A percentile compares a stretch with the other conserved stretches of the same genome.
phyloP scores from a whole-genome alignment of 495 filamentous ascomycete genomes.

The Opeltia flavorubescens region DNA sequence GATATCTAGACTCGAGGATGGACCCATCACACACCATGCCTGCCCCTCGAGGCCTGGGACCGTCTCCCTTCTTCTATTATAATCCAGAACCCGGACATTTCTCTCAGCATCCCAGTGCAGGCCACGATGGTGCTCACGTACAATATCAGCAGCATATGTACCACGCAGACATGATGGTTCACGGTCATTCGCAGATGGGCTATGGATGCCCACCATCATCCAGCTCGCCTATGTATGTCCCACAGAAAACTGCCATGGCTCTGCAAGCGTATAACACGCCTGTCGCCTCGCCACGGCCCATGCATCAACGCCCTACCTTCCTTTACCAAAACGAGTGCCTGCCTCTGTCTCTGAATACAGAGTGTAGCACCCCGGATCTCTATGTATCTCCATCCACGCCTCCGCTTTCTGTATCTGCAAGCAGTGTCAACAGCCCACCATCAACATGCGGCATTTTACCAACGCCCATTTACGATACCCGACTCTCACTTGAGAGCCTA shows the following conservation, averaged over 20 bases:
- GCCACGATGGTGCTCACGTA: constrained; percentile 35
- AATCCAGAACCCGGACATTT: constrained; percentile 70
- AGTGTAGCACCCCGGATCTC: constrained; percentile 50
- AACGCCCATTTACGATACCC: constrained; percentile 69
- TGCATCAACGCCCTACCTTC: constrained; percentile 61
- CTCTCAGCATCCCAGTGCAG: constrained; percentile 51
- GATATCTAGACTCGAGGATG: constrained; percentile 24
- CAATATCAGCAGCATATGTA: constrained; percentile 25
- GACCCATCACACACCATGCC: constrained; percentile 42
- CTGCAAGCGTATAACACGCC: constrained; percentile 51
- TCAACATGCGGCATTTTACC: constrained; percentile 60
- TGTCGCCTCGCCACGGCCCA: constrained; percentile 63
- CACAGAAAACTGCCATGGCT: constrained; percentile 45
- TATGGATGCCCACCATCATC: constrained; percentile 64
- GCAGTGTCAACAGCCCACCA: constrained; percentile 75
- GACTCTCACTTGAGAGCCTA: constrained; percentile 58
- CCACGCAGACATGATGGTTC: constrained; percentile 23
- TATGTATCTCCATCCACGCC: constrained; percentile 78
- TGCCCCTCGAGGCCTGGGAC: constrained; percentile 47
- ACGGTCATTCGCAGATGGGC: constrained; percentile 31
- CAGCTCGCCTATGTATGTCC: constrained; percentile 41
- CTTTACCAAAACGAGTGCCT: constrained; percentile 45
- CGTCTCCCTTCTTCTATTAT: constrained; percentile 86
- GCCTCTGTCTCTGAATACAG: constrained; percentile 51
- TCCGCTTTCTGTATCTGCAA: constrained; percentile 71